Percentiles rank a stretch among this genome's conserved stretches.
Evolutionary conservation across 2,329 filamentous ascomycete species (phyloP).

Genomic region (Penicillium griseofulvum): DNA sequence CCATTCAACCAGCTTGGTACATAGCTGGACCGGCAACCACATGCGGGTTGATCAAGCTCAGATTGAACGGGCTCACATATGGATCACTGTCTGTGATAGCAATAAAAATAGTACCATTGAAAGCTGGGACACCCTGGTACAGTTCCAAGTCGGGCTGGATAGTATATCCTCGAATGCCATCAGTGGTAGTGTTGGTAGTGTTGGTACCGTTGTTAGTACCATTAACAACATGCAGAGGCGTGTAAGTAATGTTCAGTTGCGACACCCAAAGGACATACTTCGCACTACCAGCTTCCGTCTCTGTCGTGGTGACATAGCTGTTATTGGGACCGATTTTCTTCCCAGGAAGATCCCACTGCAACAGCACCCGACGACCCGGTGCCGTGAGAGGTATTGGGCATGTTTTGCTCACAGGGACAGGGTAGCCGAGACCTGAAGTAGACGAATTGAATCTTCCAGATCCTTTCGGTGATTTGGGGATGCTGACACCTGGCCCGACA

Average conservation of each 20-base stretch:
- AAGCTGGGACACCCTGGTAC: constrained; percentile 64
- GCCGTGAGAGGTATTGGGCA: constrained; percentile 73
- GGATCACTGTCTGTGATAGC: constrained; percentile 68
- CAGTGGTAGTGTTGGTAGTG: constrained; percentile 26
- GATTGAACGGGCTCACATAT: constrained; percentile 72
- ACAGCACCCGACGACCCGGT: constrained; percentile 67
- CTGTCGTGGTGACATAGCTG: constrained; percentile 67
- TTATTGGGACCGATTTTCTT: constrained; percentile 73
- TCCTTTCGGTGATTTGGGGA: constrained; percentile 45
- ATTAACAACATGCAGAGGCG: constrained; percentile 52
- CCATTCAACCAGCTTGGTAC: constrained; percentile 70
- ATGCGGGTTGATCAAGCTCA: constrained; percentile 71
- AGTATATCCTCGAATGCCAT: constrained; percentile 57
- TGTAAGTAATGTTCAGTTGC: constrained; percentile 74
- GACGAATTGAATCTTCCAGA: constrained; percentile 42
- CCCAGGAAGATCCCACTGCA: constrained; percentile 72
- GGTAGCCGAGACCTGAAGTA: constrained; percentile 52
- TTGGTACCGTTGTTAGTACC: constrained; percentile 47
- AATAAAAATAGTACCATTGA: constrained; percentile 79
- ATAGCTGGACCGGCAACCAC: constrained; percentile 68
- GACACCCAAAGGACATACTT: constrained; percentile 72
- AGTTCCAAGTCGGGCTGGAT: constrained; percentile 70
- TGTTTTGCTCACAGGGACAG: constrained; percentile 54
- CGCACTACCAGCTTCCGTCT: constrained; percentile 52
- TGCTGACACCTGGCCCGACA: constrained; percentile 37